Conservation (phyloP, 805 yeast species). For the Suhomyces prunicola region DNA sequence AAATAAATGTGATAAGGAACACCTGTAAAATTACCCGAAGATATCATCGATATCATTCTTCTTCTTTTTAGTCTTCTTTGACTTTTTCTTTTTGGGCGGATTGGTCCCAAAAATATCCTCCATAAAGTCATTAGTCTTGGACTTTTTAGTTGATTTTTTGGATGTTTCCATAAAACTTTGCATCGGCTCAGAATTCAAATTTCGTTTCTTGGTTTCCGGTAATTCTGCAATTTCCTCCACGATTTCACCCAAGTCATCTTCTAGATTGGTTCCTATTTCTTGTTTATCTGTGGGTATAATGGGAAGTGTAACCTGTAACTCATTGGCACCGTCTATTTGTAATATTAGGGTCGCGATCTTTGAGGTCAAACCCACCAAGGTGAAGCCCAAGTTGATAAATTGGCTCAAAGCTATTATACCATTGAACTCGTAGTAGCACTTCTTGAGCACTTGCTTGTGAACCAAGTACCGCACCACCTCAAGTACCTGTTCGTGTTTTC, state of each 20-base stretch:
- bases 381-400: conserved; percentile 69
- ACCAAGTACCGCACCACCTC: conserved; percentile 25
- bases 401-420: conserved; percentile 73
- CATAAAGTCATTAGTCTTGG: background rate
- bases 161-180: background rate
- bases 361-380: conserved; percentile 56
- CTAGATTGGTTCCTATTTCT: background rate
- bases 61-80: conserved; percentile 4
- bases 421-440: conserved; percentile 60
- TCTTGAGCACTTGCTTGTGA: conserved; percentile 36
- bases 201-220: background rate
- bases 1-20: background rate
- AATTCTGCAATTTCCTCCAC: background rate
- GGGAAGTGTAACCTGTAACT: background rate
- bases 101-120: conserved; percentile 3
- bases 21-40: conserved; percentile 43
- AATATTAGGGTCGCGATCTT: conserved; percentile 32
- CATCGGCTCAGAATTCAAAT: background rate
- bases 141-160: background rate
- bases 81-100: conserved; percentile 3
- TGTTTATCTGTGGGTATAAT: background rate
- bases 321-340: conserved; percentile 15
- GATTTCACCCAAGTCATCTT: conserved; percentile 29
- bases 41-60: conserved; percentile 61
- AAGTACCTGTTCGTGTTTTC: conserved; percentile 12